Evolutionary conservation across 2,329 filamentous ascomycete genomes (phyloP).

Genomic region (Coniochaeta sp.): DNA sequence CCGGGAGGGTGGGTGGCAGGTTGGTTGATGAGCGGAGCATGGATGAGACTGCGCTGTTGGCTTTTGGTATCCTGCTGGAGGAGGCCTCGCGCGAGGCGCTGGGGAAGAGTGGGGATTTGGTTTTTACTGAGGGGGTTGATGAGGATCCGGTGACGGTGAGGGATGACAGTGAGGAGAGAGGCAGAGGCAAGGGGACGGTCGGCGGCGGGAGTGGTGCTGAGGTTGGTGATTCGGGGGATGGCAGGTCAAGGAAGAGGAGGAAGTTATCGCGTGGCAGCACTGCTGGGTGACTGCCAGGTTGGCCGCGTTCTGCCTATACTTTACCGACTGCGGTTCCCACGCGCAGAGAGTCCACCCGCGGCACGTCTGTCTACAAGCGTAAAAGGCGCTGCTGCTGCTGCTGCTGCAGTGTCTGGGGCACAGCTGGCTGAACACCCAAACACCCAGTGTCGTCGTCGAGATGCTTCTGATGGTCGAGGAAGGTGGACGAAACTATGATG

Average conservation of each 20-base stretch:
- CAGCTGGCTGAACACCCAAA: no score
- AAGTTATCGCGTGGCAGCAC: neutral
- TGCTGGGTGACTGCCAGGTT: neutral
- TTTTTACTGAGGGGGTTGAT: constrained; percentile 55
- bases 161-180: neutral
- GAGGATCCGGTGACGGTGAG: constrained; percentile 6
- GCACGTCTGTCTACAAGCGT: no score
- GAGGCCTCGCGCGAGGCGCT: constrained; percentile 56
- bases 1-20: constrained; percentile 9
- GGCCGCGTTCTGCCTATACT: no score
- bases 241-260: neutral
- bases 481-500: no score
- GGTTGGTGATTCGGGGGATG: neutral
- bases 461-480: no score
- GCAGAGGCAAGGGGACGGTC: neutral
- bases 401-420: no score
- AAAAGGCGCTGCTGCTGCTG: no score
- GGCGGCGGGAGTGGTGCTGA: neutral
- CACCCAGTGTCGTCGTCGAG: no score
- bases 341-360: no score
- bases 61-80: constrained; percentile 68
- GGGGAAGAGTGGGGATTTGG: constrained; percentile 59
- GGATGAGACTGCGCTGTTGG: constrained; percentile 71
- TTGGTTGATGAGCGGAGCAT: constrained; percentile 51
- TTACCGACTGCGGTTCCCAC: no score